These are phyloP conservation scores for Neurospora sp. DNA, from an alignment of 495 filamentous ascomycete genomes.

Conservation along the genomic window DNA sequence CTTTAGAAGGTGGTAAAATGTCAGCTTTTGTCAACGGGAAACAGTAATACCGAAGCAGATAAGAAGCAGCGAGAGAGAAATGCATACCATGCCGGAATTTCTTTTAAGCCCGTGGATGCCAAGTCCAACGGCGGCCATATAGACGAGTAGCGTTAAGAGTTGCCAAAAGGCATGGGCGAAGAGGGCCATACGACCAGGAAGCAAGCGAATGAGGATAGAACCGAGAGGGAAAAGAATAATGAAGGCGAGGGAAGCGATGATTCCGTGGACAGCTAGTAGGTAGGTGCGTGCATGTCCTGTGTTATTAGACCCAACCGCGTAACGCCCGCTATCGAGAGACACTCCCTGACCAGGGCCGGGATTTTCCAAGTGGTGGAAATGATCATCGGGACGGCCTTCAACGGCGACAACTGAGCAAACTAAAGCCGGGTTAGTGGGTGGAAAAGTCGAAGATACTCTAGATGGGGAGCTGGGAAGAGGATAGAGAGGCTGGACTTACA, in stretches of 20 bases:
- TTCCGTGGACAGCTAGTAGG: conserved; percentile 28
- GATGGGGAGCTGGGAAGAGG: not conserved
- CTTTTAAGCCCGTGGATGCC: conserved; percentile 33
- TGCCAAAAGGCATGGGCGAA: conserved; percentile 48
- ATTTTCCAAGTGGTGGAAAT: not conserved
- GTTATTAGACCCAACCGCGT: no score
- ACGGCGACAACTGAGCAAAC: not conserved
- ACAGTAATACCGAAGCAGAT: not conserved
- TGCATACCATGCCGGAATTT: conserved; percentile 2
- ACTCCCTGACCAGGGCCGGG: no score
- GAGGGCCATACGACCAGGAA: conserved; percentile 22
- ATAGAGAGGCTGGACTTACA: not conserved
- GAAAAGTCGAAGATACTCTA: not conserved
- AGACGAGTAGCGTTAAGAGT: conserved; percentile 37
- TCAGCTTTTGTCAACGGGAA: not conserved
- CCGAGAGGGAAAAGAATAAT: conserved; percentile 45
- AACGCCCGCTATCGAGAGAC: no score
- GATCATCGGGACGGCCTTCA: not conserved
- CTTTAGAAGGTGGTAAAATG: not conserved
- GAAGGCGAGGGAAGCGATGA: conserved; percentile 34
- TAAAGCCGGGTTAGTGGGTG: not conserved
- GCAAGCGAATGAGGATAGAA: conserved; percentile 42
- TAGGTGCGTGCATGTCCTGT: not conserved
- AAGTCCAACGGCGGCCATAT: conserved; percentile 47
- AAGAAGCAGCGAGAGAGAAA: not conserved